Conservation (phyloP, 2,329 filamentous ascomycete species). For the Blastomyces percursus region DNA sequence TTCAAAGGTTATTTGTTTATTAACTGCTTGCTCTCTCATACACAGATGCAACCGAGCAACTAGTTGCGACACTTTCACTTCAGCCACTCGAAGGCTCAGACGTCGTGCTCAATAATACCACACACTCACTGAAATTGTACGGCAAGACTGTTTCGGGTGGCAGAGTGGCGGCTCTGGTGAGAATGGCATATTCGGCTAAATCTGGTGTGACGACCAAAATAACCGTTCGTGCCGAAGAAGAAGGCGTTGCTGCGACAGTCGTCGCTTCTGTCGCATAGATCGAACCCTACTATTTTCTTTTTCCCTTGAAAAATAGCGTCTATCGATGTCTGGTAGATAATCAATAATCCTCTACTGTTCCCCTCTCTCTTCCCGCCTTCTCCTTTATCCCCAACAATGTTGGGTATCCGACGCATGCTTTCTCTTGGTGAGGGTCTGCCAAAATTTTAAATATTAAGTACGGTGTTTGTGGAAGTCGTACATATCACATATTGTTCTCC, state of each 20-base stretch:
- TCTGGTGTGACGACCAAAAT: constrained; percentile 94
- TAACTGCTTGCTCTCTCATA: neutral
- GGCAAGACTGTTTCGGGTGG: constrained; percentile 91
- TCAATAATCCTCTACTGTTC: constrained; percentile 5
- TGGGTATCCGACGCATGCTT: neutral
- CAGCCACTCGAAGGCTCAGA: constrained; percentile 93
- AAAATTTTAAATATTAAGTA: neutral
- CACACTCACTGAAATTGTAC: constrained; percentile 88
- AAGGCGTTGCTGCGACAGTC: constrained; percentile 74
- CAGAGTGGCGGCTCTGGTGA: constrained; percentile 71
- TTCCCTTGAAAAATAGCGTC: neutral
- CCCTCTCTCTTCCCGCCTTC: neutral
- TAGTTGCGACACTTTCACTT: constrained; percentile 74
- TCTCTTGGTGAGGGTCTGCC: neutral
- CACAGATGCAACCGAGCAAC: constrained; percentile 79
- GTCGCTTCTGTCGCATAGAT: constrained; percentile 70
- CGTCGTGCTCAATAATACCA: constrained; percentile 74
- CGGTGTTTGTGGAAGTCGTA: neutral
- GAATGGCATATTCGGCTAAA: constrained; percentile 91
- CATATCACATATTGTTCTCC: neutral
- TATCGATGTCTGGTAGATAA: constrained; percentile 1
- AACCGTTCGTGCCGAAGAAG: constrained; percentile 81
- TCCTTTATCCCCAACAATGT: neutral
- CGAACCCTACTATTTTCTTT: constrained; percentile 2
- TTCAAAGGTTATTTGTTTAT: constrained; percentile 5